Evolutionary conservation across 2,329 filamentous ascomycete species (phyloP).

Genomic region (Fusarium sp.): DNA sequence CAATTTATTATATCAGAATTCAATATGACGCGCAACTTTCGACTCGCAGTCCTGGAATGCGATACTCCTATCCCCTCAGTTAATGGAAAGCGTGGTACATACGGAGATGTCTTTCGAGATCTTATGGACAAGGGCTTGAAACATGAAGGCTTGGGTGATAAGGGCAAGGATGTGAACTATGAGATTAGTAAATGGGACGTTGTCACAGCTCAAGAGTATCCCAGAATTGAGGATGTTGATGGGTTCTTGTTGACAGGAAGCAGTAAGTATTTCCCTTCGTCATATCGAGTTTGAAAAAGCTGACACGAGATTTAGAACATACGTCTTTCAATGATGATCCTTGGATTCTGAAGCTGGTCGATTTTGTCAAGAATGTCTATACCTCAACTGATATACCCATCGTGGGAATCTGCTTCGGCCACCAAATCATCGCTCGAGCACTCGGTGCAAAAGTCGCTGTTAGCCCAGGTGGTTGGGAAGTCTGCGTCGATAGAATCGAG

Average conservation of each 20-base stretch:
- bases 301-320: slow-evolving; percentile 37
- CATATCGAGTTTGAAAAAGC: neutral
- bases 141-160: slow-evolving; percentile 36
- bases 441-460: slow-evolving; percentile 52
- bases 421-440: slow-evolving; percentile 58
- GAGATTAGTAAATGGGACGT: slow-evolving; percentile 48
- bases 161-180: slow-evolving; percentile 37
- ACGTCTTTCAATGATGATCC: slow-evolving; percentile 53
- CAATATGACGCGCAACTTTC: slow-evolving; percentile 40
- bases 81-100: slow-evolving; percentile 43
- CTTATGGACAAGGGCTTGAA: slow-evolving; percentile 42
- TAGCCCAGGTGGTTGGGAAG: slow-evolving; percentile 55
- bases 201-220: slow-evolving; percentile 45
- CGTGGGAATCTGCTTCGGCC: slow-evolving; percentile 60
- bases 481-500: slow-evolving; percentile 53
- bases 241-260: slow-evolving; percentile 50
- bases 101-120: slow-evolving; percentile 48
- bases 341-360: slow-evolving; percentile 55
- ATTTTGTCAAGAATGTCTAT: slow-evolving; percentile 48
- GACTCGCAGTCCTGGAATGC: slow-evolving; percentile 48
- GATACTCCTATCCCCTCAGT: slow-evolving; percentile 48
- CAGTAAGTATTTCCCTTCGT: slow-evolving; percentile 38
- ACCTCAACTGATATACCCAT: slow-evolving; percentile 48
- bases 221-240: slow-evolving; percentile 44
- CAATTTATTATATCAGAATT: too few species aligned